A percentile compares a stretch with the other conserved stretches of the same genome.
Evolutionary conservation across 176 grass and related monocot genomes (phyloP).

Genomic region (Cenchrus purpureus): DNA sequence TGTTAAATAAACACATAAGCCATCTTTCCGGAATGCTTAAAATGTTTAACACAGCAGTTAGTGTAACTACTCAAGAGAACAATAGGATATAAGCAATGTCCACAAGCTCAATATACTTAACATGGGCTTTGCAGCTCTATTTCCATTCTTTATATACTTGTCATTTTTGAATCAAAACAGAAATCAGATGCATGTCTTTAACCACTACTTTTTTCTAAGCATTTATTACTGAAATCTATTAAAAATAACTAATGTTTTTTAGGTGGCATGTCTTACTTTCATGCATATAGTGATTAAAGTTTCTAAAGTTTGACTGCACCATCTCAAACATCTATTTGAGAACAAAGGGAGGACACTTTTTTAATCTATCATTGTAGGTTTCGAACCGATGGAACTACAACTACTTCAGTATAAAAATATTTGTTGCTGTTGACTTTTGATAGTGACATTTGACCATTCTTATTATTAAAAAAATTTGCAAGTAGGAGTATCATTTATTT

Average conservation of each 20-base stretch:
- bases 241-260: not conserved
- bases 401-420: no score
- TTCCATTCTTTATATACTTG: not conserved
- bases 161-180: not conserved
- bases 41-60: not conserved
- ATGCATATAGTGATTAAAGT: not conserved
- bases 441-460: no score
- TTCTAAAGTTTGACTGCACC: not conserved
- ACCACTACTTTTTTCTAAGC: not conserved
- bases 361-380: not conserved
- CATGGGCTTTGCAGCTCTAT: not conserved
- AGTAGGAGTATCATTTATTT: no score
- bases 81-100: not conserved
- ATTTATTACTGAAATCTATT: not conserved
- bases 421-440: no score
- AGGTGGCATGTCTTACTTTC: not conserved
- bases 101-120: not conserved
- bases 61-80: slow-evolving; percentile 8
- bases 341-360: not conserved
- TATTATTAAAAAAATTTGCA: no score
- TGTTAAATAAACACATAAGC: not conserved
- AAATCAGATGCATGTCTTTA: not conserved
- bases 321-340: not conserved
- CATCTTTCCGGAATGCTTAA: not conserved
- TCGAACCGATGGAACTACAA: not conserved